Base-by-base conservation (phyloP, 257 asterid species). In the Cinchona pubescens region DNA sequence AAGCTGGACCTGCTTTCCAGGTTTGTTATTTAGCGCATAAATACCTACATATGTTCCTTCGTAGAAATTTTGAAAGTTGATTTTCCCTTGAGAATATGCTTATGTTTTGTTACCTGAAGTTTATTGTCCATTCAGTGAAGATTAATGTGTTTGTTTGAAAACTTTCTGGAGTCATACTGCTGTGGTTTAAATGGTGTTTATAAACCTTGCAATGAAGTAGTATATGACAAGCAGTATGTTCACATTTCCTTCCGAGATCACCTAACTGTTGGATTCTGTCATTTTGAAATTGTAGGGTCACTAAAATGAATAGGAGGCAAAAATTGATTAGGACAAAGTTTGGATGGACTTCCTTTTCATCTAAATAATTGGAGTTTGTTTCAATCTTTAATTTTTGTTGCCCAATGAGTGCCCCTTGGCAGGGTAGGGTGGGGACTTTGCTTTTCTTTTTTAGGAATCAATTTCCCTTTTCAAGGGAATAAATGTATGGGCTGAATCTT, bases 1-100 rank as follows among this genome's bases (percentile, higher is more conserved):
- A 94, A 81, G 93, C 97, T 74, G 98, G 98, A 63, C 99, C 99
- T 68, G 97, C 99, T 71, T 94, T 94, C 85, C 99, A 94, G 99
- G 99, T 94, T 75, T 65, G 83, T 43, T 59, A 66, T 37, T 23
- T 69, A 27, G 42, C 15, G 72, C 67, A 27, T 72, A 27, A 53
- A 12, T 18, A 16, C 23, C n/a, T 53, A 21, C 0, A 43, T 23
- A 40, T 65, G 7, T 43, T 15, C n/a, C 29, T 53, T 53, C 6
- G 9, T 2, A 2, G 73, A 53, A 38, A 55, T 53, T 38, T 67
- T 55, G 65, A 4, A 67, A 43, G 64, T 37, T 67, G 45, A 30
- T 46, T 23, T 23, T 37, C 61, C 61, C 3, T 2, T 12, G 4
- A 5, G 74, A 51, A 71, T 19, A 19, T 11, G 27, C 37, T 11